phyloP scores from a whole-genome alignment of 2,329 filamentous ascomycete genomes.

The Scolecobasidium constrictum region DNA sequence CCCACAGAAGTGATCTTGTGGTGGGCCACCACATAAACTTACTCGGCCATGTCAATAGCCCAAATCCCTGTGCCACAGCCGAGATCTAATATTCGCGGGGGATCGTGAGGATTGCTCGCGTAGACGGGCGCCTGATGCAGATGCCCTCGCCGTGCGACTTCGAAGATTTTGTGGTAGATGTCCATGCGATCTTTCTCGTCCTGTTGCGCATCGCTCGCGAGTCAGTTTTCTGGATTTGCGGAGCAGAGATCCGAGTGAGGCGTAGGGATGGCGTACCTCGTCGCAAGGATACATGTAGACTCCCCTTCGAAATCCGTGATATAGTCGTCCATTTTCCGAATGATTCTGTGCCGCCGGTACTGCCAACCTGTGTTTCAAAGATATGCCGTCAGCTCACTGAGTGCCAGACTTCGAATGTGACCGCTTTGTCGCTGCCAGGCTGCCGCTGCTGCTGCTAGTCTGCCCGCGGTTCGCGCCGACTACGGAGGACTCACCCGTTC shows the following conservation, averaged over 20 bases:
- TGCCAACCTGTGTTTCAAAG: conserved; percentile 19
- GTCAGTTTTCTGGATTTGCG: neutral
- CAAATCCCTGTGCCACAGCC: conserved; percentile 88
- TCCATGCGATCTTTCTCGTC: conserved; percentile 69
- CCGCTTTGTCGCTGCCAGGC: conserved; percentile 7
- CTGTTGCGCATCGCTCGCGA: conserved; percentile 25
- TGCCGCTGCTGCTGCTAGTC: neutral
- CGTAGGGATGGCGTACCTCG: conserved; percentile 39
- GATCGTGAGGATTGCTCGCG: conserved; percentile 17
- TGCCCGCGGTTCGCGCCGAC: conserved; percentile 2
- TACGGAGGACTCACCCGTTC: conserved; percentile 27
- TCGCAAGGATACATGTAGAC: conserved; percentile 72
- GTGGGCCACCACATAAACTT: too few relatives aligned
- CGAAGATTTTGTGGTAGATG: conserved; percentile 69
- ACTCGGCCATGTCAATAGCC: conserved; percentile 78
- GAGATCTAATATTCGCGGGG: conserved; percentile 48
- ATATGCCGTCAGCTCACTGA: too few relatives aligned
- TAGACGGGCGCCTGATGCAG: conserved; percentile 34
- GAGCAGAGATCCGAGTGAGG: neutral
- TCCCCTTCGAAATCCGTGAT: conserved; percentile 55
- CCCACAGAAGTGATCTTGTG: too few relatives aligned
- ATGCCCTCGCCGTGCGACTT: conserved; percentile 47
- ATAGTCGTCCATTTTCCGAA: conserved; percentile 56
- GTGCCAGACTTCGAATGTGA: too few relatives aligned
- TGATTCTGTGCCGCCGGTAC: conserved; percentile 34